Percentiles rank a stretch among this genome's conserved stretches.
These are phyloP conservation scores for Peniophora sp. DNA, from an alignment of 1,284 basidiomycete species.

Conservation along the genomic window DNA sequence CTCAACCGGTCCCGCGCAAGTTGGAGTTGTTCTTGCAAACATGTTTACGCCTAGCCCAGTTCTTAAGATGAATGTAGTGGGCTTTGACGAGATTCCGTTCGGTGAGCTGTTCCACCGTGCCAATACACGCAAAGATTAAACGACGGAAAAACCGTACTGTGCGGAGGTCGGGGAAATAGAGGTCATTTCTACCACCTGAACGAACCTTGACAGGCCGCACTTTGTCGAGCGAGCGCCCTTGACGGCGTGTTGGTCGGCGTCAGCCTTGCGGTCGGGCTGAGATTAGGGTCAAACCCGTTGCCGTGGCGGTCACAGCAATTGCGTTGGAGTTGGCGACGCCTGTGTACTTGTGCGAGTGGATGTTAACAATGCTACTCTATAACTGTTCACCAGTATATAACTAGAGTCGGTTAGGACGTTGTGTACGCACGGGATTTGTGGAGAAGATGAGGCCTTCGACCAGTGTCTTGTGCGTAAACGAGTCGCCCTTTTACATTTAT, in stretches of 20 bases:
- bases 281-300: slow-evolving; percentile 54
- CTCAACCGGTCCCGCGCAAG: slow-evolving; percentile 53
- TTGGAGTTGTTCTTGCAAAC: slow-evolving; percentile 64
- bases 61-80: slow-evolving; percentile 49
- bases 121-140: background rate
- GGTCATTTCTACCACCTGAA: slow-evolving; percentile 68
- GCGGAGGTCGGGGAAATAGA: slow-evolving; percentile 80
- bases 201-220: slow-evolving; percentile 59
- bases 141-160: slow-evolving; percentile 42
- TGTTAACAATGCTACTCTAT: slow-evolving; percentile 79
- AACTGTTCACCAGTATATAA: background rate
- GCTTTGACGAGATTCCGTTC: slow-evolving; percentile 52
- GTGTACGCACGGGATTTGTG: slow-evolving; percentile 66
- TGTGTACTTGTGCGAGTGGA: slow-evolving; percentile 87
- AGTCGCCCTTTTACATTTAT: slow-evolving; percentile 61
- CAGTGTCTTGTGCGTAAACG: slow-evolving; percentile 74
- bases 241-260: slow-evolving; percentile 50
- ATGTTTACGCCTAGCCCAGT: slow-evolving; percentile 82
- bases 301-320: slow-evolving; percentile 56
- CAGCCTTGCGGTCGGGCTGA: slow-evolving; percentile 65
- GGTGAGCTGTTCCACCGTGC: background rate
- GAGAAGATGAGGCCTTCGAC: slow-evolving; percentile 73
- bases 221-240: slow-evolving; percentile 38
- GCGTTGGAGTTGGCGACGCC: slow-evolving; percentile 82
- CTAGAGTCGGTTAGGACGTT: background rate